Percentiles rank a stretch among this genome's conserved stretches.
phyloP scores from a whole-genome alignment of 768 basidiomycete genomes.

The Phallus indusiatus region DNA sequence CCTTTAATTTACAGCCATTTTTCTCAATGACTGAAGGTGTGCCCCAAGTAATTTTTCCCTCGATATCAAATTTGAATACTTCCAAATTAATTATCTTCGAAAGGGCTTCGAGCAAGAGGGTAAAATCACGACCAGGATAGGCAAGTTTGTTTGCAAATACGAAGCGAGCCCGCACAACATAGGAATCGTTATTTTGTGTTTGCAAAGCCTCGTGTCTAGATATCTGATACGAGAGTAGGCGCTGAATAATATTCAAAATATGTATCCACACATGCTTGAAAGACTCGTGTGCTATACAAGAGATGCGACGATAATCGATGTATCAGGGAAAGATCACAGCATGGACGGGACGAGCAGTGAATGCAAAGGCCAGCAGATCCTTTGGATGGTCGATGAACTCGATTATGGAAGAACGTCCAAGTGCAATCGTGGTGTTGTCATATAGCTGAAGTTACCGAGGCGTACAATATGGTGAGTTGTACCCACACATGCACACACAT shows the following conservation, averaged over 20 bases:
- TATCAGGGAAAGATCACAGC: neutral
- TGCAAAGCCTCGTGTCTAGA: neutral
- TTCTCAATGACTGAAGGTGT: neutral
- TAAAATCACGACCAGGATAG: neutral
- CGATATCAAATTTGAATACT: neutral
- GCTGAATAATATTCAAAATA: neutral
- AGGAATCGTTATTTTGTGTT: neutral
- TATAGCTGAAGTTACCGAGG: neutral
- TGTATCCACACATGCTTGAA: neutral
- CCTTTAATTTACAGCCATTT: neutral
- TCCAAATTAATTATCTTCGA: neutral
- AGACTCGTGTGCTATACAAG: no score
- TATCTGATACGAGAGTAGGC: neutral
- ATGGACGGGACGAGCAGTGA: neutral
- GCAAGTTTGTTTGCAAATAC: neutral
- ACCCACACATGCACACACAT: no score
- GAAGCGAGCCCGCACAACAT: no score
- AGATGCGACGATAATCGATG: neutral
- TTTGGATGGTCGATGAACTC: neutral
- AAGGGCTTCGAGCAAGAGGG: neutral
- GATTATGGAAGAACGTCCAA: neutral
- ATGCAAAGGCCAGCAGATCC: neutral
- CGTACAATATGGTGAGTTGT: neutral
- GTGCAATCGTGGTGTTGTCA: neutral
- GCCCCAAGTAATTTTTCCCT: neutral